Conservation (phyloP, 2,329 filamentous ascomycete species). For the Fusarium sp. region DNA sequence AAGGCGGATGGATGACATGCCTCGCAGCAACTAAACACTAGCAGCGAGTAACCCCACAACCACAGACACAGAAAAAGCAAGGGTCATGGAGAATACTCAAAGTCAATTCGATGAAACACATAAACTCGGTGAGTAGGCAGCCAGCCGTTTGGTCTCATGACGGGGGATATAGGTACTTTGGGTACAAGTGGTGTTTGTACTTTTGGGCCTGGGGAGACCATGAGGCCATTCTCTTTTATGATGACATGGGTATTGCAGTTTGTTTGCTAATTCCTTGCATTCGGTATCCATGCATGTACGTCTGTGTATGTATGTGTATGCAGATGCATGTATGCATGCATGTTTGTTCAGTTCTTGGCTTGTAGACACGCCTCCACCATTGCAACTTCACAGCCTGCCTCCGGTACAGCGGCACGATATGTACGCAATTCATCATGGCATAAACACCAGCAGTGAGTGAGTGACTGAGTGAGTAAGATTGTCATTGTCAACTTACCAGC, state of each 20-base stretch:
- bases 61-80: conserved; percentile 7
- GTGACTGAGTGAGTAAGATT: conserved; percentile 16
- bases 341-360: conserved; percentile 6
- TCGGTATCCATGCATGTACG: background rate
- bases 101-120: conserved; percentile 24
- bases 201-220: conserved; percentile 11
- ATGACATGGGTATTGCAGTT: conserved; percentile 26
- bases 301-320: background rate
- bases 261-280: conserved; percentile 26
- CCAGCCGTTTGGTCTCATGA: conserved; percentile 20
- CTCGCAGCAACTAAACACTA: conserved; percentile 26
- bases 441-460: conserved; percentile 23
- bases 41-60: conserved; percentile 40
- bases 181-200: conserved; percentile 34
- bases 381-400: conserved; percentile 3
- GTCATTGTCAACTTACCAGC: conserved; percentile 15
- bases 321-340: conserved; percentile 3
- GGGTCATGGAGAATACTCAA: conserved; percentile 24
- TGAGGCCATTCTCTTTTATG: conserved; percentile 21
- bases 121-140: conserved; percentile 33
- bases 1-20: conserved; percentile 25
- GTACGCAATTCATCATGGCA: conserved; percentile 19
- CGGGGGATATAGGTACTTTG: background rate
- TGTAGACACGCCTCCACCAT: conserved; percentile 29
- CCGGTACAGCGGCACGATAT: conserved; percentile 34